phyloP scores from a whole-genome alignment of 2,329 filamentous ascomycete genomes.

The Penicillium sp. region DNA sequence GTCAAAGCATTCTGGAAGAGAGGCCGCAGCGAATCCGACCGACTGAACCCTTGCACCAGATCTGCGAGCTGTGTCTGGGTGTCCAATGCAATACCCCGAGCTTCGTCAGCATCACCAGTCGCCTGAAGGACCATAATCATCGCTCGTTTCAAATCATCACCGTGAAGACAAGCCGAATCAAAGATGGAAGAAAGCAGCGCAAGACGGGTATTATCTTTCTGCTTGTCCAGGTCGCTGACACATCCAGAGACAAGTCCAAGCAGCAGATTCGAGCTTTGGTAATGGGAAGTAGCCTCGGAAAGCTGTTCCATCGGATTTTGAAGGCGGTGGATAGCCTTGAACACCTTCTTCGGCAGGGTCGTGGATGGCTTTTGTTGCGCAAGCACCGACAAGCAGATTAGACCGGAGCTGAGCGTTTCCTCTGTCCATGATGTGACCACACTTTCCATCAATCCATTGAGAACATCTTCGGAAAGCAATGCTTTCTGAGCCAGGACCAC shows the following conservation, averaged over 20 bases:
- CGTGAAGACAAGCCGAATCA: conserved; percentile 30
- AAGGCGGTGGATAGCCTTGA: conserved; percentile 55
- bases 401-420: conserved; percentile 72
- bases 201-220: conserved; percentile 48
- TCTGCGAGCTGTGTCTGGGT: conserved; percentile 68
- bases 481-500: conserved; percentile 84
- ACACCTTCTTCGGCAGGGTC: conserved; percentile 70
- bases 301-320: conserved; percentile 38
- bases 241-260: conserved; percentile 43
- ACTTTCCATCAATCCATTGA: conserved; percentile 90
- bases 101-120: conserved; percentile 53
- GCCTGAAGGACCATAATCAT: conserved; percentile 40
- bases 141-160: conserved; percentile 34
- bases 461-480: conserved; percentile 73
- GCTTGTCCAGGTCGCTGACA: conserved; percentile 36
- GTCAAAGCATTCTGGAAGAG: conserved; percentile 70
- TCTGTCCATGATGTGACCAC: conserved; percentile 75
- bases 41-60: conserved; percentile 68
- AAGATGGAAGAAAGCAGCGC: conserved; percentile 47
- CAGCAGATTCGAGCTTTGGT: conserved; percentile 39
- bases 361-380: conserved; percentile 76
- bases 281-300: conserved; percentile 38
- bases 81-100: conserved; percentile 41
- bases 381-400: conserved; percentile 80
- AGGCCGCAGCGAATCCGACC: conserved; percentile 62